Percentiles rank a stretch among this genome's conserved stretches.
Evolutionary conservation across 768 basidiomycete genomes (phyloP).

Genomic region (Lentinus brumalis): DNA sequence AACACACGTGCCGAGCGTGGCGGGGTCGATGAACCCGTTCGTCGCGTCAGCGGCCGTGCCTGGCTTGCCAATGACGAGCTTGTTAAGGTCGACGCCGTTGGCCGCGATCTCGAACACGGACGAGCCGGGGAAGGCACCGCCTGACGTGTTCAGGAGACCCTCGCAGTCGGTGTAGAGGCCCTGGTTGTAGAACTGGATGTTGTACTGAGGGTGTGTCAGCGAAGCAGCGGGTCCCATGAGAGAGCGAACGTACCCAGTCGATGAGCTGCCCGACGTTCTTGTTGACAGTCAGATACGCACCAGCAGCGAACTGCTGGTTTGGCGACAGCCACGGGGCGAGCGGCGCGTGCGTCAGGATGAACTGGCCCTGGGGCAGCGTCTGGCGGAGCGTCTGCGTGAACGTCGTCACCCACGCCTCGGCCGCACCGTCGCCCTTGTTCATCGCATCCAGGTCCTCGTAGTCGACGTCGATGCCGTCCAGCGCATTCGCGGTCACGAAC

Average conservation of each 20-base stretch:
- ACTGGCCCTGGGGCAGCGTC: conserved; percentile 24
- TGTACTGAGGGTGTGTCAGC: conserved; percentile 17
- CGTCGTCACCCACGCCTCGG: conserved; percentile 27
- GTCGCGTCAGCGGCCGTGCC: conserved; percentile 34
- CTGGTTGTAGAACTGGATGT: conserved; percentile 24
- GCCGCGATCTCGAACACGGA: conserved; percentile 50
- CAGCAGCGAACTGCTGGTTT: conserved; percentile 32
- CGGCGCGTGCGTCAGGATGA: conserved; percentile 30
- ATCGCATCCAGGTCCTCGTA: conserved; percentile 27
- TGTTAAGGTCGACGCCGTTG: conserved; percentile 54
- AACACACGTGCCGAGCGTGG: conserved; percentile 34
- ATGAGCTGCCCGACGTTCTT: conserved; percentile 52
- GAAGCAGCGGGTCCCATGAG: too few relatives aligned
- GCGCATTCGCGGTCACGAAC: conserved; percentile 34
- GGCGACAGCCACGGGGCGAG: conserved; percentile 23
- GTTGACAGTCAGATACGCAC: conserved; percentile 59
- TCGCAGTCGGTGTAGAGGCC: conserved; percentile 38
- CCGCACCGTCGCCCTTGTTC: conserved; percentile 18
- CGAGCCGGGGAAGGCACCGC: conserved; percentile 39
- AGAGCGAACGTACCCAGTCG: conserved; percentile 44
- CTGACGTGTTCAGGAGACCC: conserved; percentile 39
- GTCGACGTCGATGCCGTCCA: conserved; percentile 28
- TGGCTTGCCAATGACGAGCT: conserved; percentile 76
- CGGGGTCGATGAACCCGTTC: conserved; percentile 37
- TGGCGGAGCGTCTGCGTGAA: conserved; percentile 26